Base-by-base conservation (phyloP, 371 early-diverging fungal genomes). In the Actinomucor elegans region DNA sequence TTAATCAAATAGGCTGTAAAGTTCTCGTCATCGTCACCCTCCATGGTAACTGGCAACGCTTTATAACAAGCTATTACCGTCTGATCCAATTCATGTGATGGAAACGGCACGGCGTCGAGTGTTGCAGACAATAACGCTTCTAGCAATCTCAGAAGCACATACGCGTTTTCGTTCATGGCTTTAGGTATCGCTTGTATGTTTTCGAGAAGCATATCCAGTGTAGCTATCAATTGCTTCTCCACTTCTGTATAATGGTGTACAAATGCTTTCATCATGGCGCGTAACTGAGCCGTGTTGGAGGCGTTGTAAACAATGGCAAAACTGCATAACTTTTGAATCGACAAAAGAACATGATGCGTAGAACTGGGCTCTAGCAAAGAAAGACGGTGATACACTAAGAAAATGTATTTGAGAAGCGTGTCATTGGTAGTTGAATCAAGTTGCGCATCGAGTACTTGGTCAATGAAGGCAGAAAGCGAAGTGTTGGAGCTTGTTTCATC, bases 251-350 rank as follows among this genome's bases (percentile, higher is more conserved):
- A 50, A 20, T 60, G 26, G 8, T 53, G 55, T 4, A 67, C 42
- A 9, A 73, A 35, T 14, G 52, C 18, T 34, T 55, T 45, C 10
- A 79, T 60, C 21, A 75, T 55, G n/a, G 46, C 57, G 37, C 71
- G 66, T 15, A 73, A 65, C 23, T 59, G 48, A 8, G 41, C 48
- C 3, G 57, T 52, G 47, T 81, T 80, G 0, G 76, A 66, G 33
- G 60, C 59, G 26, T 65, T 57, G 52, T 76, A 81, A 7, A 74
- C 69, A 8, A 67, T 59, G 10, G 71, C 71, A 20, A 78, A 57
- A 36, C 31, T 24, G 20, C 46, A 45, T 17, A 46, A 20, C 34
- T 35, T 43, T 4, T 34, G 26, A 24, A 21, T 48, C 31, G 12
- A 10, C 20, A 49, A 40, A 14, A 48, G 35, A 17, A 6, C 27